These are phyloP conservation scores for Bryum argenteum DNA, from an alignment of 225 moss, liverwort and hornwort genomes.

Conservation along the genomic window DNA sequence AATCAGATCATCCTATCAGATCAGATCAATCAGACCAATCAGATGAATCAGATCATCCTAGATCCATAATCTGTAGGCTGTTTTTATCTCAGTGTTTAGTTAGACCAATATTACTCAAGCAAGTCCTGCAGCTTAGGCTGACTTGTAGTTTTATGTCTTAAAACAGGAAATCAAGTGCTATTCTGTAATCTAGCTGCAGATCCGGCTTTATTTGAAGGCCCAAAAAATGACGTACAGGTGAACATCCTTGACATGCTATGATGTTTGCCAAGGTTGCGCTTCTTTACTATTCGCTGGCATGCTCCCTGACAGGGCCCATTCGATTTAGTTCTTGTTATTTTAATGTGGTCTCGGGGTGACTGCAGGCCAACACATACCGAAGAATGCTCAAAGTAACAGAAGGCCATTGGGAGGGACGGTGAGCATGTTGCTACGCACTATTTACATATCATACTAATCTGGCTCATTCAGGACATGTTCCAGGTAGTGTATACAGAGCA, in stretches of 20 bases:
- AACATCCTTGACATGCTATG: slow-evolving; percentile 10
- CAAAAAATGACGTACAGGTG: slow-evolving; percentile 85
- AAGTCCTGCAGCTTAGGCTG: slow-evolving; percentile 14
- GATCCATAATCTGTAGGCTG: slow-evolving; percentile 3
- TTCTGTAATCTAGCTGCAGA: slow-evolving; percentile 88
- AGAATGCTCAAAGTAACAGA: slow-evolving; percentile 78
- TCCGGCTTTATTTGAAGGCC: slow-evolving; percentile 87
- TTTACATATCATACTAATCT: neutral
- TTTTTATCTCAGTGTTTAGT: neutral
- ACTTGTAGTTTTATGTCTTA: slow-evolving; percentile 23
- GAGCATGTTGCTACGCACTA: slow-evolving; percentile 18
- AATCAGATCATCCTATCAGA: neutral
- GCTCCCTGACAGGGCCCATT: slow-evolving; percentile 17
- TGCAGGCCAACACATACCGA: slow-evolving; percentile 89
- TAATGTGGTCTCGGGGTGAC: slow-evolving; percentile 4
- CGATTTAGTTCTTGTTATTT: neutral
- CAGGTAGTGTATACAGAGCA: slow-evolving; percentile 5
- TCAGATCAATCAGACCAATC: too few relatives aligned
- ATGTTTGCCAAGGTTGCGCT: slow-evolving; percentile 12
- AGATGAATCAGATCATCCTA: neutral
- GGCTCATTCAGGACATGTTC: slow-evolving; percentile 4
- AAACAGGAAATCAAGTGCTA: slow-evolving; percentile 84
- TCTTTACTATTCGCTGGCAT: slow-evolving; percentile 20
- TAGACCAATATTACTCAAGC: slow-evolving; percentile 14
- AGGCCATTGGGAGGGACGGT: slow-evolving; percentile 94